Evolutionary conservation across 1,284 basidiomycete genomes (phyloP), one percentile per base, ranked within the genome.

Genomic region (Singerocomus inundabilis): DNA sequence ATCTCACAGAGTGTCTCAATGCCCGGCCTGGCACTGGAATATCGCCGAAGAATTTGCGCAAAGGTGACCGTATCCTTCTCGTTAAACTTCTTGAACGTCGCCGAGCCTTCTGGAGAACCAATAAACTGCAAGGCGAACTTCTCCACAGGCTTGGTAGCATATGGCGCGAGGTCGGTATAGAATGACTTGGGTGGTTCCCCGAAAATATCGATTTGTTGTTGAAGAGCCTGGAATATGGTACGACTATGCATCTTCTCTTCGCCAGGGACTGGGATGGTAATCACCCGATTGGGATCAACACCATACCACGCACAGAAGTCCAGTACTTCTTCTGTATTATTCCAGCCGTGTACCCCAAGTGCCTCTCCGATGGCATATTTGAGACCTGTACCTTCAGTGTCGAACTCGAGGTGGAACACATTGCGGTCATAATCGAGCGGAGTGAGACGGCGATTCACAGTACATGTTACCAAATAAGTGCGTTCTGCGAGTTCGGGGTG

Each of bases 391-490:
- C 92, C 91, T 43, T 81, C 74, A 10, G 93, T 94, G 70, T 94
- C 85, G 68, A 99, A 93, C 76, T 98, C 96, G 67, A 99, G 82
- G 73, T 99, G 96, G 81, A 99, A 99, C 51, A 99, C 93, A 71
- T 99, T 98, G 57, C 97, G 91, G 72, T 98, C 92, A 72, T 99
- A 99, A 57, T 96, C 92, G 59, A 82, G 70, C 32, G 97, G 97
- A 1, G 96, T 99, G 47, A 99, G 82, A 30, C 96, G 91, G 46
- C 88, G 85, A 75, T 98, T 98, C 70, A 98, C 95, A 7, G 87
- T 84, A 66, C 95, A 95, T 16, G 88, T 94, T 54, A 98, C 86
- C 55, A 98, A 84, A 81, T 82, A 98, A 30, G 93, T 98, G 66
- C 90, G 85, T 57, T 98, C 97, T 13, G 88, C 75, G 33, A 91